Evolutionary conservation across 108 stramenopile genomes (phyloP).

Genomic region (Cyclotella distinguenda): DNA sequence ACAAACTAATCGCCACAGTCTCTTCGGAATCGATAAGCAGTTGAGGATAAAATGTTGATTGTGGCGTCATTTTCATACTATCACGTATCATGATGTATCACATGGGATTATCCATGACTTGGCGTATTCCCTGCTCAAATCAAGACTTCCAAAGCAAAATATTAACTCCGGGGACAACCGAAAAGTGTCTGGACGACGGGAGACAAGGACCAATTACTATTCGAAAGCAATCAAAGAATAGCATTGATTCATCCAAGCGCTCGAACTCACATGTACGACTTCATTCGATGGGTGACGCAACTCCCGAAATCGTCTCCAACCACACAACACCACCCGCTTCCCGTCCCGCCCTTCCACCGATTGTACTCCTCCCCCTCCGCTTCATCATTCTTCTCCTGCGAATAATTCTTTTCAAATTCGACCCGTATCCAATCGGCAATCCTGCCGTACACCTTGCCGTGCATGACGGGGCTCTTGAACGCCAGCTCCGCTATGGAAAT

Average conservation of each 20-base stretch:
- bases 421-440: conserved; percentile 25
- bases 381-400: not conserved
- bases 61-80: too few species aligned
- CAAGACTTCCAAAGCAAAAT: conserved; percentile 29
- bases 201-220: not conserved
- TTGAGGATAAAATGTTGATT: too few species aligned
- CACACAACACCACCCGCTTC: conserved; percentile 26
- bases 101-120: too few species aligned
- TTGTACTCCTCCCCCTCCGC: not conserved
- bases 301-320: conserved; percentile 26
- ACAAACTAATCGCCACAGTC: too few species aligned
- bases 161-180: conserved; percentile 23
- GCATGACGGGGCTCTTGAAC: conserved; percentile 20
- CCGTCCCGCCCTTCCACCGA: conserved; percentile 3
- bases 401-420: conserved; percentile 14
- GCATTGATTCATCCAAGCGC: not conserved
- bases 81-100: too few species aligned
- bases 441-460: conserved; percentile 16
- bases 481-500: conserved; percentile 16
- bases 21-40: too few species aligned
- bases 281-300: conserved; percentile 33
- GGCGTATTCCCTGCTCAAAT: too few species aligned
- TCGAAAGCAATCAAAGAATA: not conserved
- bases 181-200: conserved; percentile 20
- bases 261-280: conserved; percentile 29